These are phyloP conservation scores for Leishmania turanica DNA, from an alignment of 208 protist species.

Conservation along the genomic window DNA sequence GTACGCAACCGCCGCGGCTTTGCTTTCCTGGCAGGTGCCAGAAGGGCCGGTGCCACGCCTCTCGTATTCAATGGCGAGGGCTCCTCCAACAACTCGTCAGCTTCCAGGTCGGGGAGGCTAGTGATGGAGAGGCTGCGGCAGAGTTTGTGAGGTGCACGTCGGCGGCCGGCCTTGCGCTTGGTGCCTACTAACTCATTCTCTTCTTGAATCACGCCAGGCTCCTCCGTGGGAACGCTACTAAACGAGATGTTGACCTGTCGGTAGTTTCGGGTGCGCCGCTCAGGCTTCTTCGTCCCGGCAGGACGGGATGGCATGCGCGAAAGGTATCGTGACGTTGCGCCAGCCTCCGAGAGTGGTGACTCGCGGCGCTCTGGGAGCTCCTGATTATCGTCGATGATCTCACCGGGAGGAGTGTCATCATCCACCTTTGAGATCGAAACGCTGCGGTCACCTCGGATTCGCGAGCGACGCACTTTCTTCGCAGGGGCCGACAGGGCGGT, in stretches of 20 bases:
- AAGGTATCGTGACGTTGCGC: constrained; percentile 2
- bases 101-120: constrained; percentile 29
- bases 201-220: constrained; percentile 26
- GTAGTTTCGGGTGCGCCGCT: constrained; percentile 17
- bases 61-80: constrained; percentile 1
- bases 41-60: not conserved
- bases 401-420: constrained; percentile 20
- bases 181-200: constrained; percentile 1
- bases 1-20: not conserved
- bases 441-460: constrained; percentile 16
- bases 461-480: constrained; percentile 26
- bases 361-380: constrained; percentile 9
- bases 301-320: constrained; percentile 16
- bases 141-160: constrained; percentile 12
- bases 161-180: constrained; percentile 16
- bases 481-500: constrained; percentile 30
- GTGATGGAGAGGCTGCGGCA: constrained; percentile 29
- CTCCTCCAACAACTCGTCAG: constrained; percentile 26
- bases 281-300: not conserved
- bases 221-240: constrained; percentile 22
- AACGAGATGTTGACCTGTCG: constrained; percentile 31
- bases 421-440: constrained; percentile 43
- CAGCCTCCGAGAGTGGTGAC: not conserved
- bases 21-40: not conserved
- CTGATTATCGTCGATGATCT: constrained; percentile 36